These are phyloP conservation scores for Trichopus zeylanicus DNA, from an alignment of 116 monocot species.

Conservation along the genomic window DNA sequence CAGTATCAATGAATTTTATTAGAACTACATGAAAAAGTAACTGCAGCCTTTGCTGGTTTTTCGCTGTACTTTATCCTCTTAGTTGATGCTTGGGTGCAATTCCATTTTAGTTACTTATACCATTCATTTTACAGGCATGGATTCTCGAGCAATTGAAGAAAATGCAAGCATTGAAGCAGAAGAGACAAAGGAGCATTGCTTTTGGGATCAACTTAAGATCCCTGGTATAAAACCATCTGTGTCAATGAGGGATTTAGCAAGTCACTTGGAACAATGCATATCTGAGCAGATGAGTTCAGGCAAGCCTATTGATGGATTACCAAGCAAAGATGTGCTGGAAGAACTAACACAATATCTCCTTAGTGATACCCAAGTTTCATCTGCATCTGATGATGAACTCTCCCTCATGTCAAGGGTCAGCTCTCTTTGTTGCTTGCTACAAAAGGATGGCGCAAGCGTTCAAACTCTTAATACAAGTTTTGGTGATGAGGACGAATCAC, in stretches of 20 bases:
- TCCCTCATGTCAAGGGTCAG: conserved; percentile 74
- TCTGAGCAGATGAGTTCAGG: conserved; percentile 54
- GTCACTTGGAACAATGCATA: conserved; percentile 65
- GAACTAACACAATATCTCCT: conserved; percentile 58
- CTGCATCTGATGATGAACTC: conserved; percentile 55
- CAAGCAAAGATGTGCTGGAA: conserved; percentile 39
- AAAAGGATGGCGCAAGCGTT: conserved; percentile 21
- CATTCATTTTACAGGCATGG: conserved; percentile 51
- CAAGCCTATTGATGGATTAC: conserved; percentile 9
- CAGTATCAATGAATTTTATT: conserved; percentile 41
- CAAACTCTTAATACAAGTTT: conserved; percentile 5
- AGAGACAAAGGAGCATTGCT: conserved; percentile 9
- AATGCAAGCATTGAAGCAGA: conserved; percentile 12
- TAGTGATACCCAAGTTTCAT: conserved; percentile 51
- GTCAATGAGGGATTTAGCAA: conserved; percentile 61
- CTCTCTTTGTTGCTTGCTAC: conserved; percentile 74
- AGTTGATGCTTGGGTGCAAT: conserved; percentile 49
- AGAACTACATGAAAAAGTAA: conserved; percentile 19
- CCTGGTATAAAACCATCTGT: conserved; percentile 57
- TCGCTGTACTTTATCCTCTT: conserved; percentile 5
- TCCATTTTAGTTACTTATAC: conserved; percentile 38
- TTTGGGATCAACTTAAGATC: conserved; percentile 47
- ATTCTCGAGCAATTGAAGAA: conserved; percentile 25
- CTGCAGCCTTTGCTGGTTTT: conserved; percentile 5
- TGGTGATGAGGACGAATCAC: background rate